Conservation (phyloP, 345 rosid species). For the Syzygium jambos region DNA sequence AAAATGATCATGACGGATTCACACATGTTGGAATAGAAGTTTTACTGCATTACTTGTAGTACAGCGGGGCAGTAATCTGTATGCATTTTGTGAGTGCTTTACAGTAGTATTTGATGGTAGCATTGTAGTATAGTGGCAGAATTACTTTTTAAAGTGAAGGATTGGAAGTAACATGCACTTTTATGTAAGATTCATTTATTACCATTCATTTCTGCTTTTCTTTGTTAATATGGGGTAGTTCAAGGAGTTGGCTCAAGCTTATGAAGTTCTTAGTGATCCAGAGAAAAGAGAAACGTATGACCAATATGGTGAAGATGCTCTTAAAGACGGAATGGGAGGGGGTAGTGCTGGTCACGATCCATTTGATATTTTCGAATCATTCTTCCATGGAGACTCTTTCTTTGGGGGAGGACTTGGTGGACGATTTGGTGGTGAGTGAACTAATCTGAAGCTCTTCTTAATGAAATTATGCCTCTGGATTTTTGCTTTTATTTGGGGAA, state of each 20-base stretch:
- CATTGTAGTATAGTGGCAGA: not conserved
- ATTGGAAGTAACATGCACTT: not conserved
- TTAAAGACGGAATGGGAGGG: conserved; percentile 70
- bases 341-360: conserved; percentile 45
- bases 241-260: conserved; percentile 63
- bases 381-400: conserved; percentile 20
- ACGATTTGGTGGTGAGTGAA: not conserved
- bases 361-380: conserved; percentile 50
- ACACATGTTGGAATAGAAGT: not conserved
- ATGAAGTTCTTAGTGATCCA: conserved; percentile 62
- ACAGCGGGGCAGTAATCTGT: not conserved
- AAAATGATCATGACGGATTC: not conserved
- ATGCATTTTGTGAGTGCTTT: not conserved
- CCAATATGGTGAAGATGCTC: conserved; percentile 60
- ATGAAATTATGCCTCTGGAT: not conserved
- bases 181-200: not conserved
- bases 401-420: not conserved
- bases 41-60: not conserved
- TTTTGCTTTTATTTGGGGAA: not conserved
- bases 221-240: conserved; percentile 22
- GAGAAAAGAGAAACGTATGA: conserved; percentile 61
- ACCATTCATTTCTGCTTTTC: not conserved
- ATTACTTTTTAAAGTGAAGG: not conserved
- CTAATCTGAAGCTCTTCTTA: not conserved
- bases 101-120: not conserved